A percentile compares a stretch with the other conserved stretches of the same genome.
phyloP scores from a whole-genome alignment of 108 stramenopile species.

The Nitzschia sp. region DNA sequence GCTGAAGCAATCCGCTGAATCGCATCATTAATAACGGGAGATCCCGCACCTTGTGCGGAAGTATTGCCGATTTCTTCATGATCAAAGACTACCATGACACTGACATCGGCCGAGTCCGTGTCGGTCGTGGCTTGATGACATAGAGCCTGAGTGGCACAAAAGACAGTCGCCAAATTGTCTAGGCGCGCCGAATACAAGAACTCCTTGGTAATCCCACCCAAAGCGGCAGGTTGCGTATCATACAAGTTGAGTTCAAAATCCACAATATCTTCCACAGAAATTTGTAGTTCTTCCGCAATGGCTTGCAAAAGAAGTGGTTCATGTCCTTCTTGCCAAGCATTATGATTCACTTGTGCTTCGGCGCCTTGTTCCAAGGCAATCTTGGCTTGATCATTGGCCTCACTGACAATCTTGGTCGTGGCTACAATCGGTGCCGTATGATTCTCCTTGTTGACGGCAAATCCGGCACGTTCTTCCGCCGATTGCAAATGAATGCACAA shows the following conservation, averaged over 20 bases:
- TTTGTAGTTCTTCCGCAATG: conserved; percentile 75
- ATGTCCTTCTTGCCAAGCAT: conserved; percentile 70
- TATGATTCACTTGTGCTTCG: conserved; percentile 55
- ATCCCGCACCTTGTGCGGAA: conserved; percentile 89
- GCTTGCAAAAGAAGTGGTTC: conserved; percentile 82
- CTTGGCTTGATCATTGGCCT: conserved; percentile 22
- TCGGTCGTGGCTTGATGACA: conserved; percentile 41
- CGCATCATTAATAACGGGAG: conserved; percentile 87
- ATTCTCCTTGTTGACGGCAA: conserved; percentile 88
- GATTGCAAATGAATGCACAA: conserved; percentile 92
- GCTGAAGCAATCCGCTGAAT: conserved; percentile 72
- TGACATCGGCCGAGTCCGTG: conserved; percentile 54
- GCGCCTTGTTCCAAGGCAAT: conserved; percentile 47
- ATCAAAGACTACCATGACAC: conserved; percentile 87
- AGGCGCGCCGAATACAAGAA: conserved; percentile 92
- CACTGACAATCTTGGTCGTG: conserved; percentile 42
- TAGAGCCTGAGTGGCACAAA: conserved; percentile 71
- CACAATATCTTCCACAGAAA: conserved; percentile 76
- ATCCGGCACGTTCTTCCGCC: conserved; percentile 75
- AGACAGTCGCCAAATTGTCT: conserved; percentile 93
- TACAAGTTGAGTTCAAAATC: conserved; percentile 93
- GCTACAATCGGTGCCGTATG: conserved; percentile 89
- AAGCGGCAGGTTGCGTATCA: conserved; percentile 90
- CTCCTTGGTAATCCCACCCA: conserved; percentile 90
- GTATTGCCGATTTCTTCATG: conserved; percentile 94